Evolutionary conservation across 768 basidiomycete genomes (phyloP).

Genomic region (Hysterangium stoloniferum): DNA sequence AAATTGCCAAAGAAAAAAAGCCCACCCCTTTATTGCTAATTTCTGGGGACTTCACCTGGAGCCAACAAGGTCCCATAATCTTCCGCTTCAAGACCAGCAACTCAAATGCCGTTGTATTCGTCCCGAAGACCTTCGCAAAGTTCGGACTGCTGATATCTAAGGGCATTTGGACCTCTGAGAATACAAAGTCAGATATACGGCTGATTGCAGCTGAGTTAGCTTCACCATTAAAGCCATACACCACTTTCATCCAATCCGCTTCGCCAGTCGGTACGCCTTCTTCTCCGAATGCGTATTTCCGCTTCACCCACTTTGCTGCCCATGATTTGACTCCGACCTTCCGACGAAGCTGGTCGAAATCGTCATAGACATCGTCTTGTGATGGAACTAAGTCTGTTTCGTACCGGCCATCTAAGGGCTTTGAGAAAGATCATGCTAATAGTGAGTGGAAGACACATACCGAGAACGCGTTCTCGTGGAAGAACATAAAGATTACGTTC

Average conservation of each 20-base stretch:
- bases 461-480: constrained; percentile 60
- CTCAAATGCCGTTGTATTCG: constrained; percentile 90
- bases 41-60: constrained; percentile 69
- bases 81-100: constrained; percentile 89
- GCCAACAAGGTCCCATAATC: constrained; percentile 99
- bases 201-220: neutral
- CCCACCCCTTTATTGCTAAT: constrained; percentile 76
- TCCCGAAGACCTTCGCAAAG: constrained; percentile 83
- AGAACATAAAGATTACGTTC: constrained; percentile 88
- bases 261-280: constrained; percentile 73
- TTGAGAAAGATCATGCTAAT: neutral
- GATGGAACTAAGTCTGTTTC: constrained; percentile 74
- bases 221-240: constrained; percentile 80
- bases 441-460: constrained; percentile 17
- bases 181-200: neutral
- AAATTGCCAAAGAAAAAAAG: constrained; percentile 4
- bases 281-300: constrained; percentile 90
- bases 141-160: constrained; percentile 69
- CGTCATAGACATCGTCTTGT: constrained; percentile 63
- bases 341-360: constrained; percentile 74
- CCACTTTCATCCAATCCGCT: constrained; percentile 85
- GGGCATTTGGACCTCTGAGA: constrained; percentile 74
- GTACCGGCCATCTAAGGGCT: constrained; percentile 25
- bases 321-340: constrained; percentile 67
- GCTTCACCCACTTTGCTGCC: constrained; percentile 77